Conservation (phyloP, 2,329 filamentous ascomycete genomes). For the Biscogniauxia sp. region DNA sequence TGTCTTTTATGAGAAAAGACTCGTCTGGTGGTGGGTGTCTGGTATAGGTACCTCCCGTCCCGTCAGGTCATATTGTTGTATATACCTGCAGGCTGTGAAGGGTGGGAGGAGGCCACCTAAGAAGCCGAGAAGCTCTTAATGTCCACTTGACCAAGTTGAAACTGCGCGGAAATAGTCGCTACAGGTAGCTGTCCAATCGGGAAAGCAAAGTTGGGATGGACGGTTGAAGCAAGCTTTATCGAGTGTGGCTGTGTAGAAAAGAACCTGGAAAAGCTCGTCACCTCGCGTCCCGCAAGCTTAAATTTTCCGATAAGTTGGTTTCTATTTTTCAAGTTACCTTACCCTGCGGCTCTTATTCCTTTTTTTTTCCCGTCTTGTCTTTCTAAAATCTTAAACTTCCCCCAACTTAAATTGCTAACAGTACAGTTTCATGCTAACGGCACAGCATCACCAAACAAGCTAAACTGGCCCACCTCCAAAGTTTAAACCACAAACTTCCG, state of each 20-base stretch:
- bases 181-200: background rate
- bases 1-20: background rate
- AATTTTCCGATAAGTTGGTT: background rate
- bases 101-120: background rate
- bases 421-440: too few species aligned
- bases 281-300: constrained; percentile 11
- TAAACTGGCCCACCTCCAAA: too few species aligned
- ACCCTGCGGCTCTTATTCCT: background rate
- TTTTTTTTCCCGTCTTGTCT: background rate
- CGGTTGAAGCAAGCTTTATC: constrained; percentile 5
- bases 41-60: background rate
- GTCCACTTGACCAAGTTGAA: too few species aligned
- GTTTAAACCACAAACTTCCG: too few species aligned
- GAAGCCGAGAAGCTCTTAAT: background rate
- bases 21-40: background rate
- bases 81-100: too few species aligned
- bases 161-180: background rate
- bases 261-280: constrained; percentile 6
- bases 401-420: too few species aligned
- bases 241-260: constrained; percentile 8
- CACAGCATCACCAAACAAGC: too few species aligned
- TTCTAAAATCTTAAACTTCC: too few species aligned
- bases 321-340: background rate
- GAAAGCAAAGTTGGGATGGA: background rate
- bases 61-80: background rate